Percentiles rank a stretch among this genome's conserved stretches.
Conservation (phyloP, 2,329 filamentous ascomycete genomes). For the Pseudogymnoascus destructans region DNA sequence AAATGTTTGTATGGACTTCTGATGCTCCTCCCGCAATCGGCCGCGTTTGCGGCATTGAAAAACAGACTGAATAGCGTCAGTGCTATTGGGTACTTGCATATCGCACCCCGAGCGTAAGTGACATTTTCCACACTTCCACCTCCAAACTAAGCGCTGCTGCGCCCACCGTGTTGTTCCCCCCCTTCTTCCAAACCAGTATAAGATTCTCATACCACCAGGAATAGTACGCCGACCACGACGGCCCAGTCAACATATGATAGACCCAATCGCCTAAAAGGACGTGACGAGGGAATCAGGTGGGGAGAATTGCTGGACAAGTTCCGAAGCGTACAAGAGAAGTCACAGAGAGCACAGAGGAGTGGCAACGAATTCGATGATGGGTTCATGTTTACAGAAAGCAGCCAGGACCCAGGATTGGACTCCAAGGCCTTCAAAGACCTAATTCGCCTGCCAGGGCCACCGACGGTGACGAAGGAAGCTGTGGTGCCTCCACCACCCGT, state of each 20-base stretch:
- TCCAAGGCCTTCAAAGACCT: constrained; percentile 28
- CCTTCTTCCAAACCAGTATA: neutral
- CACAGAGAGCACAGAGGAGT: constrained; percentile 54
- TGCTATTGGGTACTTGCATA: constrained; percentile 89
- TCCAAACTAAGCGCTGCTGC: neutral
- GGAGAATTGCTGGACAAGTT: constrained; percentile 90
- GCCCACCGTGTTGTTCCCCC: neutral
- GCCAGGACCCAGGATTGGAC: constrained; percentile 20
- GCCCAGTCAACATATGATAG: constrained; percentile 51
- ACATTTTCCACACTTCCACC: constrained; percentile 15
- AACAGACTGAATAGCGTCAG: constrained; percentile 95
- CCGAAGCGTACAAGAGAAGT: constrained; percentile 75
- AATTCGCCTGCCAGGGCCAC: constrained; percentile 26
- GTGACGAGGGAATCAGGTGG: constrained; percentile 86
- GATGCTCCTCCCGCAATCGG: constrained; percentile 97
- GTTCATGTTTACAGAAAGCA: constrained; percentile 35
- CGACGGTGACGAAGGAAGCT: constrained; percentile 38
- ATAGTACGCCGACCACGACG: constrained; percentile 35
- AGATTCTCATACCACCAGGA: neutral
- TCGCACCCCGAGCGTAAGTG: constrained; percentile 64
- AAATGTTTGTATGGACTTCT: constrained; percentile 94
- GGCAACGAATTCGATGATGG: constrained; percentile 35
- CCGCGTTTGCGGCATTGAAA: constrained; percentile 90
- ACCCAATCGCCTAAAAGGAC: constrained; percentile 61
- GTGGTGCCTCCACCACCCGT: constrained; percentile 21